These are phyloP conservation scores for Macaranga tanarius DNA, from an alignment of 441 rosid genomes.

Conservation along the genomic window DNA sequence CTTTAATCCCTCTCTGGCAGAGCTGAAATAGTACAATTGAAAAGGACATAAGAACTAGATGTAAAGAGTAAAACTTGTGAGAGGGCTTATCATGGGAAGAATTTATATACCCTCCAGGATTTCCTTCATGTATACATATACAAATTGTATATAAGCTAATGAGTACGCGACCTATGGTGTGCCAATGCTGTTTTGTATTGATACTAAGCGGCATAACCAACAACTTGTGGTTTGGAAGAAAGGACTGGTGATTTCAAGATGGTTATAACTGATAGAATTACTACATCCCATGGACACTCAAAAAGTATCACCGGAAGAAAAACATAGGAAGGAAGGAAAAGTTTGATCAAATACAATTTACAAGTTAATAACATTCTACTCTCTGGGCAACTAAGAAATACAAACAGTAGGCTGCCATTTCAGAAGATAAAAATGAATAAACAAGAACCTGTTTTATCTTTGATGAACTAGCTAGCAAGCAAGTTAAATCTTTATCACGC, in stretches of 20 bases:
- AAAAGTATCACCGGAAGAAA: neutral
- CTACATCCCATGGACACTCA: neutral
- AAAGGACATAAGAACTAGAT: slow-evolving; percentile 4
- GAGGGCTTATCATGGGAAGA: too few species aligned
- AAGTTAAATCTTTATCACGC: neutral
- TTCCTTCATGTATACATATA: too few species aligned
- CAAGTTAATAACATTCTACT: too few species aligned
- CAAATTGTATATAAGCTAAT: too few species aligned
- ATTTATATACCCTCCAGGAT: too few species aligned
- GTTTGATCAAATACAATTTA: too few species aligned
- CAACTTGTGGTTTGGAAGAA: too few species aligned
- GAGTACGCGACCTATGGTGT: too few species aligned
- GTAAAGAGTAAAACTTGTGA: neutral
- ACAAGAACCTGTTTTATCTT: neutral
- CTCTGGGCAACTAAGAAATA: neutral
- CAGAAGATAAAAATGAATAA: neutral
- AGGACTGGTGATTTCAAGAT: too few species aligned
- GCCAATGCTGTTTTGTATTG: too few species aligned
- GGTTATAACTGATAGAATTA: neutral
- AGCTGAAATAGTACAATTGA: slow-evolving; percentile 45
- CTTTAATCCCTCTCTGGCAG: slow-evolving; percentile 74
- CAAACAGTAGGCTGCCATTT: neutral
- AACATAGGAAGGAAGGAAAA: neutral
- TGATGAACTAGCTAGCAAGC: neutral
- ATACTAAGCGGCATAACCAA: too few species aligned